Percentiles rank a stretch among this genome's conserved stretches.
Conservation (phyloP, 441 rosid genomes). For the Pelargonium citronellum region DNA sequence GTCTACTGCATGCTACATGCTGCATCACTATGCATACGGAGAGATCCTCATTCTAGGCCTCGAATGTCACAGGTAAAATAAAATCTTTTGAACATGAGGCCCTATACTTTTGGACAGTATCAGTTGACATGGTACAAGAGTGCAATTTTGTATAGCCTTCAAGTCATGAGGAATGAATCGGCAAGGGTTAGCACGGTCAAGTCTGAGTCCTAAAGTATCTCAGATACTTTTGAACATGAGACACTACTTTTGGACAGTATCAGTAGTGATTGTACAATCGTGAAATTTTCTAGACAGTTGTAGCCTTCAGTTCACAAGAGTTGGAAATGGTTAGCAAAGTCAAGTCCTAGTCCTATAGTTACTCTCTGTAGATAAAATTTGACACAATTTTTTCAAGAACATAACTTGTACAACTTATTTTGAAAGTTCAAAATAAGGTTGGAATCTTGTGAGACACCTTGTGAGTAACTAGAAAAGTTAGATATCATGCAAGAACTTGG, state of each 20-base stretch:
- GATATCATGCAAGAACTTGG: background rate
- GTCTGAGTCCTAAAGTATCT: background rate
- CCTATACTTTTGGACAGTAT: background rate
- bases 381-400: background rate
- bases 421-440: background rate
- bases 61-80: slow-evolving; percentile 84
- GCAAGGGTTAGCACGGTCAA: background rate
- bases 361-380: too few relatives aligned
- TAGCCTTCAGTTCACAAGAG: too few relatives aligned
- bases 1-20: slow-evolving; percentile 86
- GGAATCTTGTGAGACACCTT: background rate
- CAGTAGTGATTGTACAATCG: too few relatives aligned
- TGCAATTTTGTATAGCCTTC: background rate
- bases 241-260: too few relatives aligned
- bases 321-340: too few relatives aligned
- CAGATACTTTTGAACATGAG: background rate
- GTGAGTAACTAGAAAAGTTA: background rate
- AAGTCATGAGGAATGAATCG: background rate
- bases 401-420: too few relatives aligned
- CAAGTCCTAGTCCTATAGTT: too few relatives aligned
- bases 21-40: slow-evolving; percentile 77
- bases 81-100: background rate
- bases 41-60: slow-evolving; percentile 86
- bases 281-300: too few relatives aligned
- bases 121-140: background rate